Base-by-base conservation (phyloP, 129 eudicot genomes). In the Centaurea solstitialis region DNA sequence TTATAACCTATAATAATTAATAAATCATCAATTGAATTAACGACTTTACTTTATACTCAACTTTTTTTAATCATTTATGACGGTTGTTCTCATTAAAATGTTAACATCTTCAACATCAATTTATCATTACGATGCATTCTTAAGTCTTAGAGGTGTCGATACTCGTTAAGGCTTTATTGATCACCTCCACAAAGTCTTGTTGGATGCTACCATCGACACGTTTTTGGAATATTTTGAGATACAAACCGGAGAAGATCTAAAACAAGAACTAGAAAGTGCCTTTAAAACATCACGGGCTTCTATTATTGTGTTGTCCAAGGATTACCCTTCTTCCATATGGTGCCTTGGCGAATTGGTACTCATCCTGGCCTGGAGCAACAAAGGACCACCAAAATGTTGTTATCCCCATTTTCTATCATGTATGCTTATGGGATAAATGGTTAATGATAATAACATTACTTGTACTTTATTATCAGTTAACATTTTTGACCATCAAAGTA, bases 61-160 rank as follows among this genome's bases (percentile, higher is more conserved):
- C 4, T 47, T 47, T 47, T 47, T n/a, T n/a, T n/a, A n/a, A 47
- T 47, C 59, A 0, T 47, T 50, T 20, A 15, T 50, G 62, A 50
- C 5, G 62, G 62, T 50, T 15, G 61, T 50, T 50, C 61, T 50
- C 15, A 12, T 7, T 50, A 20, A 50, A 15, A 15, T 50, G 13
- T 50, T n/a, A n/a, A n/a, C n/a, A n/a, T n/a, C n/a, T 4, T 53
- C 62, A 3, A 13, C 64, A 15, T 3, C 61, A 50, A 50, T 8
- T 53, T 53, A 53, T 53, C 21, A 4, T 4, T 17, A 53, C 5
- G 64, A 53, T 2, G 20, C 17, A 5, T 53, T 53, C 17, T 53
- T 53, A 53, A 74, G 78, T 30, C 50, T 74, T 74, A 74, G 78
- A 53, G 78, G 78, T 47, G n/a, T 13, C 6, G 77, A 73, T 0